These are phyloP conservation scores for Neofusicoccum cordaticola DNA, from an alignment of 2,329 filamentous ascomycete genomes.

Conservation along the genomic window DNA sequence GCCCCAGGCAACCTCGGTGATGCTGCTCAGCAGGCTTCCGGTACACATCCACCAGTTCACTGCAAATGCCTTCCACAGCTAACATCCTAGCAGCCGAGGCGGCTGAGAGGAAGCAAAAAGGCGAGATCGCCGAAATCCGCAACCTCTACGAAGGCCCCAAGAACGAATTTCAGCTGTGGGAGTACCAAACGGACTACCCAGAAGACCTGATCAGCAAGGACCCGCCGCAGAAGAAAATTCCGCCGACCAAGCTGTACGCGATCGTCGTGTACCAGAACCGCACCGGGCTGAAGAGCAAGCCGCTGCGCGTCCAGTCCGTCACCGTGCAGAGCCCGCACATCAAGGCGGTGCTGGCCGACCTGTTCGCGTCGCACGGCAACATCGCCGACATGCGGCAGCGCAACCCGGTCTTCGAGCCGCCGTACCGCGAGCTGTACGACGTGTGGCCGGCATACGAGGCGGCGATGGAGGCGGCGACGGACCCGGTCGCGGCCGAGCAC, in stretches of 20 bases:
- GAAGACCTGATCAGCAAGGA: not conserved
- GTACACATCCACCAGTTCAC: no score
- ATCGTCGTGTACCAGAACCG: not conserved
- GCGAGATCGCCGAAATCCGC: not conserved
- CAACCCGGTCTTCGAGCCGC: not conserved
- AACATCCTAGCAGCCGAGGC: no score
- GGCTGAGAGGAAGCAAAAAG: not conserved
- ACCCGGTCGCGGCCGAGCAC: not conserved
- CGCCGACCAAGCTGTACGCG: not conserved
- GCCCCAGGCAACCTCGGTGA: no score
- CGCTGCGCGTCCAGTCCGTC: not conserved
- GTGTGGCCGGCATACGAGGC: not conserved
- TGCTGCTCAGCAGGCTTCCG: no score
- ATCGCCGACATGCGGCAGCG: not conserved
- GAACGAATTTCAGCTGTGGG: not conserved
- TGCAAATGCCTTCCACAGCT: no score
- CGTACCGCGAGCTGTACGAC: not conserved
- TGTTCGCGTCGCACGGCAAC: not conserved
- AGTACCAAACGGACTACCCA: not conserved
- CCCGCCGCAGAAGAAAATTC: not conserved
- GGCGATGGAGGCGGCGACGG: not conserved
- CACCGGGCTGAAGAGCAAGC: not conserved
- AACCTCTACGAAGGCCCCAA: not conserved
- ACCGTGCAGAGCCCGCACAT: constrained; percentile 4
- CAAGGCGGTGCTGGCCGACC: not conserved